Evolutionary conservation across 106 monocot species (phyloP).

Genomic region (Dendrobium officinale): DNA sequence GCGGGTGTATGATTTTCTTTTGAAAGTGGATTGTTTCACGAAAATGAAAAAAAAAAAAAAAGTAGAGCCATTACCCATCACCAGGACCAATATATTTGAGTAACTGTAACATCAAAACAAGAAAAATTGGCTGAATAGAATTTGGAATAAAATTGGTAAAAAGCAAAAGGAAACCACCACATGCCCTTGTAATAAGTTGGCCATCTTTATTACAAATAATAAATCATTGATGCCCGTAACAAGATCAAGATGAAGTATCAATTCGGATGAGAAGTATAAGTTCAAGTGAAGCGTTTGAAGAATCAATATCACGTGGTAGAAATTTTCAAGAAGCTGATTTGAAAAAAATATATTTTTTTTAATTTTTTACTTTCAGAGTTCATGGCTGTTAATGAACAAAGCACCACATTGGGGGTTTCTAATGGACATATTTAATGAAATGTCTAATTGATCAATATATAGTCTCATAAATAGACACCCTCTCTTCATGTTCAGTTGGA

Average conservation of each 20-base stretch:
- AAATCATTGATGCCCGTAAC: neutral
- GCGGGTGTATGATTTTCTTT: neutral
- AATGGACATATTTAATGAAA: neutral
- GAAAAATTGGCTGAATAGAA: neutral
- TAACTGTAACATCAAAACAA: neutral
- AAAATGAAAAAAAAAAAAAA: neutral
- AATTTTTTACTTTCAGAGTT: neutral
- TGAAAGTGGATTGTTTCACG: neutral
- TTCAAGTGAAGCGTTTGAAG: neutral
- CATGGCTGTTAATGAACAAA: neutral
- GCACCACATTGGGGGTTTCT: neutral
- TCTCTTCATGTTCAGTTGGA: too few relatives aligned
- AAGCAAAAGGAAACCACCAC: neutral
- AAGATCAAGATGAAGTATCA: neutral
- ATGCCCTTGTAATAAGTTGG: too few relatives aligned
- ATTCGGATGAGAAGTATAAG: neutral
- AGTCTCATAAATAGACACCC: too few relatives aligned
- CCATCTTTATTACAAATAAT: neutral
- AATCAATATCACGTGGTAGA: neutral
- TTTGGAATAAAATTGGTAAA: neutral
- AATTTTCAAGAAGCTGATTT: neutral
- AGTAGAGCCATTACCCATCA: neutral
- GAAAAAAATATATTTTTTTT: neutral
- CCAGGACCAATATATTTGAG: neutral
- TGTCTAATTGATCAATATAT: neutral